Percentiles rank a stretch among this genome's conserved stretches.
phyloP scores from a whole-genome alignment of 1,139 yeast genomes.

The Chernovozyma sophiae-reginae region DNA sequence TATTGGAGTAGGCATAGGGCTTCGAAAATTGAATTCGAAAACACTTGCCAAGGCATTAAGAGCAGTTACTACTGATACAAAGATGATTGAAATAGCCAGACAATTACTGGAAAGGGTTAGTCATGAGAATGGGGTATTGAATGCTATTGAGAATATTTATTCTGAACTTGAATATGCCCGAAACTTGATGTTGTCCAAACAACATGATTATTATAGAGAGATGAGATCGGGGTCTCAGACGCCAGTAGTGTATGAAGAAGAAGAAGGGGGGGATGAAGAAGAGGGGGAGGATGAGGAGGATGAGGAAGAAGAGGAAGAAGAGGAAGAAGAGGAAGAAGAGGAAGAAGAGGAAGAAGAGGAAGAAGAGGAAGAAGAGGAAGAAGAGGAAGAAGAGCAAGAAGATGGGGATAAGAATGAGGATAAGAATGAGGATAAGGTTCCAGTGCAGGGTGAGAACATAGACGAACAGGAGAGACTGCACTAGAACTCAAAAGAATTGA shows the following conservation, averaged over 20 bases:
- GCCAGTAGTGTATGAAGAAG: conserved; percentile 20
- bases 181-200: conserved; percentile 35
- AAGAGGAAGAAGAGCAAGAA: neutral
- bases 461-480: no score
- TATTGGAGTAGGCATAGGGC: conserved; percentile 77
- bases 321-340: neutral
- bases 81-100: conserved; percentile 64
- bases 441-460: no score
- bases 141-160: conserved; percentile 75
- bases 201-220: conserved; percentile 20
- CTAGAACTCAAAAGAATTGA: no score
- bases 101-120: conserved; percentile 58
- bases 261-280: conserved; percentile 16
- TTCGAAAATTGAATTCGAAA: conserved; percentile 63
- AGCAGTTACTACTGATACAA: conserved; percentile 62
- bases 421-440: no score
- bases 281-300: conserved; percentile 13
- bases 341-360: conserved; percentile 1
- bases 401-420: neutral
- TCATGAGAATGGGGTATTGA: conserved; percentile 71
- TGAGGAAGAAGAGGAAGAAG: conserved; percentile 8
- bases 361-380: neutral
- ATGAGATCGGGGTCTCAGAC: conserved; percentile 25
- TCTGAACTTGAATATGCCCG: conserved; percentile 76
- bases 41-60: conserved; percentile 63